Evolutionary conservation across 345 rosid genomes (phyloP), one percentile per base, ranked within the genome.

Genomic region (Populus nigra): DNA sequence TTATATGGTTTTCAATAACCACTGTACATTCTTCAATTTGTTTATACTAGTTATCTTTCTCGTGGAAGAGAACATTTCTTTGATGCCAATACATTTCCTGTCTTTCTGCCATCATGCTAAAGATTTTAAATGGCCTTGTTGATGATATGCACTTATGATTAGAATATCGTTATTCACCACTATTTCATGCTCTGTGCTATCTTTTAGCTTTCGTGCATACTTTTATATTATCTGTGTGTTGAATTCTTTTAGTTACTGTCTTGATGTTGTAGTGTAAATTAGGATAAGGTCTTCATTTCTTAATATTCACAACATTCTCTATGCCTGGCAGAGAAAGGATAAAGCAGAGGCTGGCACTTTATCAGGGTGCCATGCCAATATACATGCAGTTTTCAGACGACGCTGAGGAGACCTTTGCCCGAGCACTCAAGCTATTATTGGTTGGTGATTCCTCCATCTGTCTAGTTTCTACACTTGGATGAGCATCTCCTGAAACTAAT

Each of bases 281-380:
- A 15, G 17, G 76, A 65, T 70, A 61, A 2, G 3, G 41, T 55
- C 49, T 74, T 47, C 45, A 2, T 20, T 71, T 71, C 39, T 25
- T 16, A 68, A 55, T 47, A 45, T 68, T 29, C 31, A 45, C 15
- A 68, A 59, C 25, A 7, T 79, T 74, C 73, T 79, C 27, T 43
- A 47, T 81, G 62, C 76, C 74, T 76, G 38, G 35, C 88, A 96
- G 99, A 78, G 91, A 86, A 75, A 91, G 96, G 83, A 92, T 88
- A 79, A 96, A 92, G 93, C 99, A 93, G 83, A 89, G 98, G 76
- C 72, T 96, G 75, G 89, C 83, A 73, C 96, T 93, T 74, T 96
- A 96, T 84, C 98, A 91, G 80, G 99, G 99, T 66, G 91, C 91
- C 80, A 83, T 85, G 88, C 98, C 99, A 67, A 88, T 93, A 84